Conservation (phyloP, 345 rosid genomes). For the Rubroshorea leprosula region DNA sequence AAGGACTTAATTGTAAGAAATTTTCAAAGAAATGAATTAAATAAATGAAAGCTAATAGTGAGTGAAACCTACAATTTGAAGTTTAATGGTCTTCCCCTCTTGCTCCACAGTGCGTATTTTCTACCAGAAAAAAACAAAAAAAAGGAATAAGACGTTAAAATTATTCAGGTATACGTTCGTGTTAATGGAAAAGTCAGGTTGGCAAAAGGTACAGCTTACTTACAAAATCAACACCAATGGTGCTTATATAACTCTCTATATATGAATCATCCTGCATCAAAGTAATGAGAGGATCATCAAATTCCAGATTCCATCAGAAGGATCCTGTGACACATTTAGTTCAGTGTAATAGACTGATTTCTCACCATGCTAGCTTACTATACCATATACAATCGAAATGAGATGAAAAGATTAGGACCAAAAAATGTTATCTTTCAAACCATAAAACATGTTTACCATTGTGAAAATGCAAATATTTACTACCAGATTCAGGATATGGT, state of each 20-base stretch:
- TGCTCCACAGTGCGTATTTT: slow-evolving; percentile 92
- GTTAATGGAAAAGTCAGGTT: background rate
- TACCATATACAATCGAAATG: background rate
- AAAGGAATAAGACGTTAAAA: slow-evolving; percentile 9
- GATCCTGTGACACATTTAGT: background rate
- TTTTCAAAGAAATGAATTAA: background rate
- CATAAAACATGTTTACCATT: background rate
- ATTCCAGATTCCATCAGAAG: background rate
- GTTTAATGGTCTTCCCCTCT: slow-evolving; percentile 81
- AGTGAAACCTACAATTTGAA: slow-evolving; percentile 55
- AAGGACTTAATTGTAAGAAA: background rate
- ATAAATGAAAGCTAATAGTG: slow-evolving; percentile 1
- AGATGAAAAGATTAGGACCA: background rate
- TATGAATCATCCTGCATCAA: slow-evolving; percentile 66
- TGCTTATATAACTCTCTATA: slow-evolving; percentile 76
- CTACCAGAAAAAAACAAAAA: slow-evolving; percentile 24
- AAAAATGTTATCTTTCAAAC: background rate
- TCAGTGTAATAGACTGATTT: background rate
- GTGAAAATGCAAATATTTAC: background rate
- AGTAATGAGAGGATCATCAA: slow-evolving; percentile 3
- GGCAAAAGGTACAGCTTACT: slow-evolving; percentile 16
- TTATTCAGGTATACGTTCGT: background rate
- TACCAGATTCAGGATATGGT: background rate
- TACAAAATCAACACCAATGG: slow-evolving; percentile 84
- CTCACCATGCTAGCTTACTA: background rate